Evolutionary conservation across 2,329 filamentous ascomycete genomes (phyloP), one percentile per base, ranked within the genome.

Genomic region (Dendryphion nanum): DNA sequence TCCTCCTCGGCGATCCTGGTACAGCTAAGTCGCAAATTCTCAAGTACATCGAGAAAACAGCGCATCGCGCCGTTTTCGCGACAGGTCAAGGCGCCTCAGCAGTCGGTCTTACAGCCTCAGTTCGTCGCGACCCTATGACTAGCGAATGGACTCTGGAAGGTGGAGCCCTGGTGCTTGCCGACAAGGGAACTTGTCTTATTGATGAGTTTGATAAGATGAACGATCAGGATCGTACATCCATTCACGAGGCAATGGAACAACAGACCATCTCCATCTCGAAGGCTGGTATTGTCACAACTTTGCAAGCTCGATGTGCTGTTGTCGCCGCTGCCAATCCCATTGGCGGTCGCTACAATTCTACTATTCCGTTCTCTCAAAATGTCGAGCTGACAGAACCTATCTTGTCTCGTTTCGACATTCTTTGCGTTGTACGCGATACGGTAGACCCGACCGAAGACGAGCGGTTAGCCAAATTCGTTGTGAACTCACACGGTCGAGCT

Each of bases 191-290:
- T 13, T 97, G 93, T 59, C 76, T 98, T 19, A 98, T 98, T 47
- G 93, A 98, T 57, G 93, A 98, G 69, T 98, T 98, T 57, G 93
- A 98, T 78, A 98, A 98, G 77, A 98, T 98, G 93, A 97, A 97
- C 65, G 93, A 98, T 64, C 89, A 97, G 63, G 93, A 98, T 66
- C 82, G 93, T 49, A 97, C 93, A 1, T 95, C 89, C 6, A 98
- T 98, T 53, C 93, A 98, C 77, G 93, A 98, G 75, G 93, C 93
- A 43, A 98, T 98, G 93, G 93, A 98, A 68, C 93, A 98, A 69
- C 93, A 98, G 70, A 98, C 93, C 2, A 98, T 98, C 52, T 97
- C 91, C 44, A 98, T 98, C 60, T 95, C 89, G 48, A 98, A 98
- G 66, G 93, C 93, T 1, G 93, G 93, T 68, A 98, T 98, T 44